These are phyloP conservation scores for Eimeria necatrix DNA, from an alignment of 169 alveolate genomes.

Conservation along the genomic window DNA sequence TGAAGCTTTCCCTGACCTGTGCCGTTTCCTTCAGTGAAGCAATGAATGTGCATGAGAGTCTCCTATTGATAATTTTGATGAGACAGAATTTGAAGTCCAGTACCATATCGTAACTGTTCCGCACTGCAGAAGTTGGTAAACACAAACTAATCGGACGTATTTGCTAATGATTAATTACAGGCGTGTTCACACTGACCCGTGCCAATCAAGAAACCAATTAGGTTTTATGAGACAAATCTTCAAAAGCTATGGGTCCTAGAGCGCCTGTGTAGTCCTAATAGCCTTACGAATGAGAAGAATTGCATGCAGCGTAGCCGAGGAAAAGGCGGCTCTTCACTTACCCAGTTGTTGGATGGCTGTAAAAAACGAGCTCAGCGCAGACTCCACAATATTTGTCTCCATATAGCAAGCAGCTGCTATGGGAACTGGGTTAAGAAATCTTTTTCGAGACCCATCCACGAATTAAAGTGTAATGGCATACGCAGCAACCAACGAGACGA, in stretches of 20 bases:
- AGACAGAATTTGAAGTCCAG: slow-evolving; percentile 63
- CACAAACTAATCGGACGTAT: background rate
- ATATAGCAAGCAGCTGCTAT: slow-evolving; percentile 89
- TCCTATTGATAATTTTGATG: background rate
- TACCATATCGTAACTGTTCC: slow-evolving; percentile 30
- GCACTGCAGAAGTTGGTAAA: background rate
- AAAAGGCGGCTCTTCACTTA: background rate
- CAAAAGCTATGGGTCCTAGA: background rate
- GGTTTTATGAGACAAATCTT: background rate
- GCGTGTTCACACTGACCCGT: background rate
- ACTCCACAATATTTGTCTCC: slow-evolving; percentile 85
- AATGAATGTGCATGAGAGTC: slow-evolving; percentile 35
- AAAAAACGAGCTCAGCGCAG: slow-evolving; percentile 87
- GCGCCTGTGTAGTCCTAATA: background rate
- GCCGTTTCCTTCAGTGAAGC: background rate
- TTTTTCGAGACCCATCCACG: background rate
- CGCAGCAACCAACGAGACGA: background rate
- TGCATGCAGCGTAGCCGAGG: background rate
- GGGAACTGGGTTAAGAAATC: slow-evolving; percentile 88
- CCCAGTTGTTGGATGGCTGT: slow-evolving; percentile 85
- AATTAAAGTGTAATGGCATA: background rate
- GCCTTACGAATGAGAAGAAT: background rate
- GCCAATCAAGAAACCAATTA: background rate
- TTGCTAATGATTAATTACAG: background rate
- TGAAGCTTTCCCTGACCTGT: background rate